phyloP scores from a whole-genome alignment of 1,284 basidiomycete species.

The Rhodotorula sp. region DNA sequence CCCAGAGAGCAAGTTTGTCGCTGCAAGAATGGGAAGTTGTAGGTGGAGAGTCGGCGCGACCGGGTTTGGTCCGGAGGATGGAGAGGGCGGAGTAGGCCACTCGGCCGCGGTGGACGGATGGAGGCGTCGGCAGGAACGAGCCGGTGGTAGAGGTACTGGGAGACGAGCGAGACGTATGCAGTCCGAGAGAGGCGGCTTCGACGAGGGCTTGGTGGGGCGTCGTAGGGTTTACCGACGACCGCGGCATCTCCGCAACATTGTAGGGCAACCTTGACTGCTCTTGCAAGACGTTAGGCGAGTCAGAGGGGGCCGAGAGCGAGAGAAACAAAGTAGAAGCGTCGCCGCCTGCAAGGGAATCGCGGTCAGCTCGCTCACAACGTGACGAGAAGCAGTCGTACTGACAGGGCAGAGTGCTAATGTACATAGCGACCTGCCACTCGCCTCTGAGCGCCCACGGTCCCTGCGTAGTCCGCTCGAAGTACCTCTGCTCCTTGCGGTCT shows the following conservation, averaged over 20 bases:
- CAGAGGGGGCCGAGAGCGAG: conserved; percentile 52
- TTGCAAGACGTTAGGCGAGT: not conserved
- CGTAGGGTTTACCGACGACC: conserved; percentile 52
- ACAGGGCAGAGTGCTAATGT: conserved; percentile 90
- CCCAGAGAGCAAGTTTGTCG: conserved; percentile 85
- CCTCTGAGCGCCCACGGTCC: conserved; percentile 56
- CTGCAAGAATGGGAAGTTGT: conserved; percentile 82
- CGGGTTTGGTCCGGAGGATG: conserved; percentile 80
- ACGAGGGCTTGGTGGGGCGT: conserved; percentile 8
- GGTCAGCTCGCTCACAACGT: too few relatives aligned
- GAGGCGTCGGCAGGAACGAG: not conserved
- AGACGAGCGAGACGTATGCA: conserved; percentile 30
- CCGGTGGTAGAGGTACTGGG: not conserved
- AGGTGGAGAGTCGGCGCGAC: conserved; percentile 73
- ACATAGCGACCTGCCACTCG: conserved; percentile 64
- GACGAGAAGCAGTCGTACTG: conserved; percentile 41
- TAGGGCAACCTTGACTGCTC: not conserved
- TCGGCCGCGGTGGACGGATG: conserved; percentile 64
- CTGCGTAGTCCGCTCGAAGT: not conserved
- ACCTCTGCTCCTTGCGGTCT: not conserved
- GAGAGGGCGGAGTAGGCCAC: conserved; percentile 71
- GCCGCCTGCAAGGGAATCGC: conserved; percentile 61
- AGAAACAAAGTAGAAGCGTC: conserved; percentile 82
- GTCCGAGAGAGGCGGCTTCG: conserved; percentile 49
- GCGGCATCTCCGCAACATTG: too few relatives aligned